Percentiles rank a stretch among this genome's conserved stretches.
Conservation (phyloP, 306 rosid species). For the Sicyos edulis region DNA sequence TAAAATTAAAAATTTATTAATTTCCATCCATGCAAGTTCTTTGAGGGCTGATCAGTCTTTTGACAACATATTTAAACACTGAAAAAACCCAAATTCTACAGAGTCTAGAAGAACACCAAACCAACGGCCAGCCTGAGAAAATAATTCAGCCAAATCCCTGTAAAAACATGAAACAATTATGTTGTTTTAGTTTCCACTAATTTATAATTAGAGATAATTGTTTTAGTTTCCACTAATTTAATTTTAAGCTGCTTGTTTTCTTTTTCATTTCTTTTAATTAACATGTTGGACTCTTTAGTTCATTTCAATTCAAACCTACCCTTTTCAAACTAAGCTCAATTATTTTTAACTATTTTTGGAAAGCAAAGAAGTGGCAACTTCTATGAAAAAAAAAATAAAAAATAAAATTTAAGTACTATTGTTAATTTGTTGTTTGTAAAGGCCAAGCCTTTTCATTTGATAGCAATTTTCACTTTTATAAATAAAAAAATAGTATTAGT, state of each 20-base stretch:
- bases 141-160: slow-evolving; percentile 15
- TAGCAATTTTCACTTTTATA: background rate
- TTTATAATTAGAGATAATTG: background rate
- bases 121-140: slow-evolving; percentile 5
- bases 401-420: background rate
- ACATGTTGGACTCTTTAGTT: background rate
- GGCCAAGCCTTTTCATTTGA: background rate
- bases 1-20: background rate
- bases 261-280: too few relatives aligned
- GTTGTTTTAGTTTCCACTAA: background rate
- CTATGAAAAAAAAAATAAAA: background rate
- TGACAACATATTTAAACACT: background rate
- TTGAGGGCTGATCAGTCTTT: background rate
- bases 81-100: background rate
- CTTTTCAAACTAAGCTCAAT: too few relatives aligned
- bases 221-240: background rate
- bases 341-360: too few relatives aligned
- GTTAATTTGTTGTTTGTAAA: background rate
- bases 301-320: too few relatives aligned
- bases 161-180: background rate
- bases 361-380: too few relatives aligned
- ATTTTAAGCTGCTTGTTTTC: background rate
- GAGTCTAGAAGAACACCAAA: background rate
- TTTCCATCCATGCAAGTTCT: background rate
- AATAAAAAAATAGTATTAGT: background rate